A percentile compares a stretch with the other conserved stretches of the same genome.
These are phyloP conservation scores for Solanum boliviense DNA, from an alignment of 257 asterid genomes.

Conservation along the genomic window DNA sequence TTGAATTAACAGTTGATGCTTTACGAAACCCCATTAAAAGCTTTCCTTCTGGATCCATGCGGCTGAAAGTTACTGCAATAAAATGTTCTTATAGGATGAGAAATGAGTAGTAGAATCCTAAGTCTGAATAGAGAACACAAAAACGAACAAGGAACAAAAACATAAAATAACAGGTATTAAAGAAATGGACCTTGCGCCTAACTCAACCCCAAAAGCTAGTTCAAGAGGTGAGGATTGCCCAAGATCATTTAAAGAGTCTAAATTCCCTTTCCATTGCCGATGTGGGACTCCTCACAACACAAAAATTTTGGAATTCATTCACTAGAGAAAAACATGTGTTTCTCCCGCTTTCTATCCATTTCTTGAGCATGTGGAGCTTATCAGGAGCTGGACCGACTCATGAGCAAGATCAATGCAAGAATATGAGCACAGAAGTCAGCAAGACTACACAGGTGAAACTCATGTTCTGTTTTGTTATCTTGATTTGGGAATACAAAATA, in stretches of 20 bases:
- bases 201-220: background rate
- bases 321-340: background rate
- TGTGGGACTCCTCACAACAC: background rate
- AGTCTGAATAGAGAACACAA: background rate
- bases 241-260: background rate
- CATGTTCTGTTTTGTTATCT: background rate
- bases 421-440: background rate
- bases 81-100: constrained; percentile 6
- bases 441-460: background rate
- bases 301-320: background rate
- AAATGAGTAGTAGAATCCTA: background rate
- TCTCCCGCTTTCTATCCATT: background rate
- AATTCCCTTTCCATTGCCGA: background rate
- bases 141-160: background rate
- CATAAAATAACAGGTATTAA: background rate
- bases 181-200: background rate
- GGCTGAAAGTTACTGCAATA: constrained; percentile 87
- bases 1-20: constrained; percentile 43
- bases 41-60: constrained; percentile 96
- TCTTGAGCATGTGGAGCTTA: background rate
- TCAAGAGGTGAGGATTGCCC: background rate
- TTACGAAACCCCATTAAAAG: constrained; percentile 94
- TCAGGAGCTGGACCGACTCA: background rate
- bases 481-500: background rate
- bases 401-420: background rate